These are phyloP conservation scores for Echria macrotheca DNA, from an alignment of 495 filamentous ascomycete species.

Conservation along the genomic window DNA sequence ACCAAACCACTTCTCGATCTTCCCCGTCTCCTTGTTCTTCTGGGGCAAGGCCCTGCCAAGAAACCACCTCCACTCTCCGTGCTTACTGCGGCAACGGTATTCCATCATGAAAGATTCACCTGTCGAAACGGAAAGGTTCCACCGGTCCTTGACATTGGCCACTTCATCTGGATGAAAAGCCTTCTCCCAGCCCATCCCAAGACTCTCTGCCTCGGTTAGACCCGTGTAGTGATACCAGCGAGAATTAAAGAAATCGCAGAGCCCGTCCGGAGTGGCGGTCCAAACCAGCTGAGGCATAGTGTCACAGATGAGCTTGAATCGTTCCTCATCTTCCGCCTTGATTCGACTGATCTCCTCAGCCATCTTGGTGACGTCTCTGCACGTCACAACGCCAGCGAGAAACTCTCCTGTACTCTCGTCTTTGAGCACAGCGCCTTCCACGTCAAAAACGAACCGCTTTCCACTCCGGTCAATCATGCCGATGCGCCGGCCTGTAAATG, in stretches of 20 bases:
- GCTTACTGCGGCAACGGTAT: slow-evolving; percentile 57
- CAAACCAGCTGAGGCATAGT: slow-evolving; percentile 65
- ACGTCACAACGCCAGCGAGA: slow-evolving; percentile 57
- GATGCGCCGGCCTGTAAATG: slow-evolving; percentile 49
- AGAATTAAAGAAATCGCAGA: slow-evolving; percentile 61
- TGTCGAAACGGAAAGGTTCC: slow-evolving; percentile 54
- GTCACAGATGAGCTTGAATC: slow-evolving; percentile 65
- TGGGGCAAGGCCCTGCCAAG: slow-evolving; percentile 60
- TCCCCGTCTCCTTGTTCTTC: slow-evolving; percentile 51
- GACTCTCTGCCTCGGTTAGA: slow-evolving; percentile 45
- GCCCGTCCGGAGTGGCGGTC: slow-evolving; percentile 56
- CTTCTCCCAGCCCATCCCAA: slow-evolving; percentile 35
- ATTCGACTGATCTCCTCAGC: slow-evolving; percentile 55
- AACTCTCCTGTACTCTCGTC: slow-evolving; percentile 59
- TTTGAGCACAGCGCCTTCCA: slow-evolving; percentile 53
- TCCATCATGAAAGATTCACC: slow-evolving; percentile 61
- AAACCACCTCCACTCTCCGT: slow-evolving; percentile 69
- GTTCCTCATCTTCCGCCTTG: slow-evolving; percentile 55
- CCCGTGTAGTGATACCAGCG: slow-evolving; percentile 71
- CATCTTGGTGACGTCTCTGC: slow-evolving; percentile 59
- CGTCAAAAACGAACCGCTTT: slow-evolving; percentile 48
- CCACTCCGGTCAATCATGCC: slow-evolving; percentile 51
- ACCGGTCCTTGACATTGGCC: slow-evolving; percentile 40
- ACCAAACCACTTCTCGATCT: slow-evolving; percentile 69
- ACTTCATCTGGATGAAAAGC: slow-evolving; percentile 56